Base-by-base conservation (phyloP, 2,329 filamentous ascomycete genomes). In the Tolypocladium inflatum region DNA sequence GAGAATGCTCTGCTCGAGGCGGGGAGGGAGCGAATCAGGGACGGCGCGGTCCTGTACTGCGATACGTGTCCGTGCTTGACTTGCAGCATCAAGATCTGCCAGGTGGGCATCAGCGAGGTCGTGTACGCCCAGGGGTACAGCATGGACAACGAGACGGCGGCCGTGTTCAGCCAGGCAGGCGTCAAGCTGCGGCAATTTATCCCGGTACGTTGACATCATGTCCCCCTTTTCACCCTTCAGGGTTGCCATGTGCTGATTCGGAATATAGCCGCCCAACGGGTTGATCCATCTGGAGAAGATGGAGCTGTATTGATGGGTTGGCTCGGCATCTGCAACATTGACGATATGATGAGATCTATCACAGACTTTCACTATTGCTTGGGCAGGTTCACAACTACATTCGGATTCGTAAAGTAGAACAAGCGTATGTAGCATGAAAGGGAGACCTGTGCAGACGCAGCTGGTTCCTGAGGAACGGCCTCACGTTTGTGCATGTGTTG, bases 41-140 rank as follows among this genome's bases (percentile, higher is more conserved):
- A 90, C 57, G 89, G 87, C 5, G 84, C 89, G 42, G 89, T 91
- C 55, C 77, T 99, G 33, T 99, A 97, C 74, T 97, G 92, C 73
- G 90, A 97, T 70, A 97, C 92, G 64, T 99, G 94, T 73, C 94
- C 94, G 4, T 99, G 94, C 71, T 78, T 99, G 71, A 99, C 94
- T 2, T 99, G 94, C 74, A 96, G 91, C 67, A 96, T 99, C 77
- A 99, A 99, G 78, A 97, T 99, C 68, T 90, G 91, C 26, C 94
- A 99, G 76, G 91, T 97, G 9, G 94, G 94, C 21, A 96, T 99
- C 63, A 85, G 84, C 48, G 94, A 99, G 78, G 94, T 99, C 17
- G 92, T 99, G 17, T 99, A 96, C 68, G 92, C 86, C 63, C 88
- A 95, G 69, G 86, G 89, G 33, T 99, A 99, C 71, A 93, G 93